phyloP scores from a whole-genome alignment of 2,329 filamentous ascomycete species.

The Exophiala phaeomuriformis region DNA sequence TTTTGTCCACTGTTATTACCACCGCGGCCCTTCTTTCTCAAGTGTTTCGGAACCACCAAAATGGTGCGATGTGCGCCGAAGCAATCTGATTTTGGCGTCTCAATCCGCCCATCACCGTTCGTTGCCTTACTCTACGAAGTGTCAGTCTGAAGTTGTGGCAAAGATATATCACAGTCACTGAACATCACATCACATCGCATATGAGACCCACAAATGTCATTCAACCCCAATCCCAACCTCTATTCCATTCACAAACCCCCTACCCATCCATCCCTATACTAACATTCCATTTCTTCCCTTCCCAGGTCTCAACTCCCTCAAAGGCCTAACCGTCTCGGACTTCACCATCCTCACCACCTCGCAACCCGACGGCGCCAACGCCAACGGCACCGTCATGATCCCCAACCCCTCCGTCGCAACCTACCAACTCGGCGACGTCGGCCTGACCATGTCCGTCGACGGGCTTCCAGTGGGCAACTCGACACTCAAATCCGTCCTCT shows the following conservation, averaged over 20 bases:
- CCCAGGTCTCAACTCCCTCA: constrained; percentile 52
- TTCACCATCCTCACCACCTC: constrained; percentile 40
- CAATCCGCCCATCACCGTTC: no score
- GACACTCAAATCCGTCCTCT: constrained; percentile 44
- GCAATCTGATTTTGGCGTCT: no score
- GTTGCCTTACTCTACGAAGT: no score
- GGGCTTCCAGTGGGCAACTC: constrained; percentile 44
- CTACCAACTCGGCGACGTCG: constrained; percentile 52
- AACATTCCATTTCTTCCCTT: background rate
- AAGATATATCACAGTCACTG: no score
- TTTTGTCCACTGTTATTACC: background rate
- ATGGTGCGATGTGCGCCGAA: no score
- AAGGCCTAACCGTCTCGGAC: constrained; percentile 45
- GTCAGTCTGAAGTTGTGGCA: no score
- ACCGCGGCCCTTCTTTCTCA: no score
- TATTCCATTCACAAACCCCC: background rate
- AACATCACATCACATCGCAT: no score
- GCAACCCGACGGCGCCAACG: constrained; percentile 44
- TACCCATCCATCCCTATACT: no score
- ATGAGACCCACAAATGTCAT: no score
- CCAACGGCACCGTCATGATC: constrained; percentile 49
- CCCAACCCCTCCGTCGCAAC: constrained; percentile 55
- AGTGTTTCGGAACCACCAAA: no score
- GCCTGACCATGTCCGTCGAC: constrained; percentile 46
- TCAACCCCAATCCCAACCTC: background rate